Evolutionary conservation across 345 rosid species (phyloP).

Genomic region (Salix udensis): DNA sequence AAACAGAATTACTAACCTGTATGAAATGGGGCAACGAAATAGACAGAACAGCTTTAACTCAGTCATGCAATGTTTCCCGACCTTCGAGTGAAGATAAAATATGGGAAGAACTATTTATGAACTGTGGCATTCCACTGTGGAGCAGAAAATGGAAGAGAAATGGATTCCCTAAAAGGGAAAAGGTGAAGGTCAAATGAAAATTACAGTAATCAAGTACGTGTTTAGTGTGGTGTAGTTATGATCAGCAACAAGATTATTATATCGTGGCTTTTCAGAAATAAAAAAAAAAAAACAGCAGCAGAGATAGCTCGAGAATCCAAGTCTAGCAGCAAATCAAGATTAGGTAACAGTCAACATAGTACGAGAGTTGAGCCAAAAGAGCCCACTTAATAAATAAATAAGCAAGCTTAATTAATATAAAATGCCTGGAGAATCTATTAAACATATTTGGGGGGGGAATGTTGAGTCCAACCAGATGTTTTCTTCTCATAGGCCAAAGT

Average conservation of each 20-base stretch:
- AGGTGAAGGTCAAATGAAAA: neutral
- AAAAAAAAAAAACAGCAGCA: neutral
- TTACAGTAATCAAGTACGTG: neutral
- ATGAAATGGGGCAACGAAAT: neutral
- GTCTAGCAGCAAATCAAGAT: conserved; percentile 4
- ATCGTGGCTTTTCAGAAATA: neutral
- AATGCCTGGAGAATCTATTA: neutral
- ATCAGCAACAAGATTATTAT: neutral
- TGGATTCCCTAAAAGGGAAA: neutral
- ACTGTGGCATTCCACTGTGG: neutral
- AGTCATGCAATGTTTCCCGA: neutral
- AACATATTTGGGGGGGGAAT: neutral
- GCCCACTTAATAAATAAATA: conserved; percentile 1
- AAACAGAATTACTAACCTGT: neutral
- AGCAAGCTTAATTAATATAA: neutral
- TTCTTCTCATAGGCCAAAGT: neutral
- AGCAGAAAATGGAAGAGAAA: neutral
- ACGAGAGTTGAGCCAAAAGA: neutral
- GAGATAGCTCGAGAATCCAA: neutral
- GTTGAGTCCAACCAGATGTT: conserved; percentile 4
- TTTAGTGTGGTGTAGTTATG: neutral
- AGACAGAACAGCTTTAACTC: neutral
- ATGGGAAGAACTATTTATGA: neutral
- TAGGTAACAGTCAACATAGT: neutral
- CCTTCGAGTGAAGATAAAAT: neutral